A percentile compares a stretch with the other conserved stretches of the same genome.
Conservation (phyloP, 1,284 basidiomycete genomes). For the Hortiboletus rubellus region DNA sequence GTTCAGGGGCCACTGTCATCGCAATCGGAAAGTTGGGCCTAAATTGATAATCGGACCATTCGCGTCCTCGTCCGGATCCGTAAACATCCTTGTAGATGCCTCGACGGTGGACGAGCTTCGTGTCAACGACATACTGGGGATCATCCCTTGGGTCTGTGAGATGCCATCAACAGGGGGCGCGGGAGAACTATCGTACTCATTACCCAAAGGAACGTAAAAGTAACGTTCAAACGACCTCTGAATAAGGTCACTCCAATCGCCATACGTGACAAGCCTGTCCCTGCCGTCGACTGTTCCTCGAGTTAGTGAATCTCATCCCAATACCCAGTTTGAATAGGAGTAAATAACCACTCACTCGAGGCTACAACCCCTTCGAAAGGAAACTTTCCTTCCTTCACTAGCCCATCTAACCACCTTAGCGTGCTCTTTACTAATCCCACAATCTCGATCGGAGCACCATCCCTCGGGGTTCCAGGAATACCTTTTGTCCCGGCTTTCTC, state of each 20-base stretch:
- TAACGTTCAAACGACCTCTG: constrained; percentile 86
- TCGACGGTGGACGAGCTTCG: constrained; percentile 79
- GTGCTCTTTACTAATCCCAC: constrained; percentile 93
- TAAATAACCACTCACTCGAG: constrained; percentile 58
- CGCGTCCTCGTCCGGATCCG: constrained; percentile 81
- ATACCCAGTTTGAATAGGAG: background rate
- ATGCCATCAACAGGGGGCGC: constrained; percentile 5
- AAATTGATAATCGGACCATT: constrained; percentile 97
- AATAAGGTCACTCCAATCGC: constrained; percentile 86
- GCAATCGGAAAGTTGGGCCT: constrained; percentile 93
- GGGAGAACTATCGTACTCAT: constrained; percentile 21
- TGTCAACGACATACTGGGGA: constrained; percentile 66
- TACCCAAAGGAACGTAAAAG: constrained; percentile 88
- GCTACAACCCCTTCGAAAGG: constrained; percentile 89
- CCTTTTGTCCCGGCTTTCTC: constrained; percentile 92
- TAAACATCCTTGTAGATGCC: constrained; percentile 99
- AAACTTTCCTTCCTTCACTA: constrained; percentile 72
- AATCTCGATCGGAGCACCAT: constrained; percentile 96
- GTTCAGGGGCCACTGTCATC: constrained; percentile 95
- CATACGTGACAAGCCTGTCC: constrained; percentile 78
- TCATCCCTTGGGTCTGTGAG: constrained; percentile 70
- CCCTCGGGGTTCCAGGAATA: constrained; percentile 89
- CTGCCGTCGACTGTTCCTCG: constrained; percentile 64
- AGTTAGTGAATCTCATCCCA: constrained; percentile 9
- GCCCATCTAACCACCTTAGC: constrained; percentile 79